Percentiles rank a stretch among this genome's conserved stretches.
These are phyloP conservation scores for Ceratobasidium sp. DNA, from an alignment of 1,284 basidiomycete species.

Conservation along the genomic window DNA sequence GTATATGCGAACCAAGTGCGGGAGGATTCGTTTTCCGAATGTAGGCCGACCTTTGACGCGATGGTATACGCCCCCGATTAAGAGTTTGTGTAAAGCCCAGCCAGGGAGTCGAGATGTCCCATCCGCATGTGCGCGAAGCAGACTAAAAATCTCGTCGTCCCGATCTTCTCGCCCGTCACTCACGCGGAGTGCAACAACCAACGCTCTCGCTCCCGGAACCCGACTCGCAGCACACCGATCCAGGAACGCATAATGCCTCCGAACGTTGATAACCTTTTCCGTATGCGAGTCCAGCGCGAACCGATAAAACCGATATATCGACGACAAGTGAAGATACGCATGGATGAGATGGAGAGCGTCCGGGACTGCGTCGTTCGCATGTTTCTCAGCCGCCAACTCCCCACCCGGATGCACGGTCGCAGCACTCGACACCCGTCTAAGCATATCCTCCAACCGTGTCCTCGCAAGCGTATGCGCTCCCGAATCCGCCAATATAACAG, in stretches of 20 bases:
- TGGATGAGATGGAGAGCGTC: conserved; percentile 37
- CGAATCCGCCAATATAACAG: conserved; percentile 34
- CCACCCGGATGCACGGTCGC: conserved; percentile 29
- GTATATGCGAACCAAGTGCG: conserved; percentile 25
- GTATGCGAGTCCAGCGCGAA: conserved; percentile 33
- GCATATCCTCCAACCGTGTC: conserved; percentile 37
- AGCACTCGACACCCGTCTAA: conserved; percentile 33
- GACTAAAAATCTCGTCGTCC: conserved; percentile 28
- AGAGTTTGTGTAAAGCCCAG: conserved; percentile 37
- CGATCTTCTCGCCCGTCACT: conserved; percentile 37
- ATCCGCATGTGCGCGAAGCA: conserved; percentile 25
- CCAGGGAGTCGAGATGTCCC: conserved; percentile 22
- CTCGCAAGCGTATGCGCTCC: conserved; percentile 28
- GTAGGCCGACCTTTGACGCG: conserved; percentile 18
- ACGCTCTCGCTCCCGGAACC: conserved; percentile 23
- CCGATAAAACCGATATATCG: conserved; percentile 38
- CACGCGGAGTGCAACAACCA: conserved; percentile 39
- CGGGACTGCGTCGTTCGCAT: conserved; percentile 28
- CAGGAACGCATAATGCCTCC: conserved; percentile 25
- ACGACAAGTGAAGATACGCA: conserved; percentile 29
- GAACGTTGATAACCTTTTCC: conserved; percentile 32
- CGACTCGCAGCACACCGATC: conserved; percentile 29
- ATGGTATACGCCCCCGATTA: conserved; percentile 31
- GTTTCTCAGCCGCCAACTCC: conserved; percentile 39
- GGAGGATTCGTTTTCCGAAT: conserved; percentile 18